Base-by-base conservation (phyloP, 2,329 filamentous ascomycete species). In the Furcasterigmium sp. region DNA sequence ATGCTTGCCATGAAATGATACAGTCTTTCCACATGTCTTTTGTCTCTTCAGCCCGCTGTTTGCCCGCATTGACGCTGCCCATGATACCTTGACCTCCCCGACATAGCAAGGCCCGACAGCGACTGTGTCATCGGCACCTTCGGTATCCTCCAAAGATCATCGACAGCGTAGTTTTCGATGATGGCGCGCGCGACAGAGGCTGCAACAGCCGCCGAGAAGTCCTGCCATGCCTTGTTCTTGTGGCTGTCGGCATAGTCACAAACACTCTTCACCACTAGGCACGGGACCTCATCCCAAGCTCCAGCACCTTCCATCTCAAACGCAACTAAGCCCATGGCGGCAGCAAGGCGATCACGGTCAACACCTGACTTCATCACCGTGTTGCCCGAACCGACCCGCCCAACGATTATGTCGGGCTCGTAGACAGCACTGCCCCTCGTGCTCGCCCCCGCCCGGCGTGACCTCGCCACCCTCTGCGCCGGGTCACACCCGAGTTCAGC, bases 221-320 rank as follows among this genome's bases (percentile, higher is more conserved):
- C 19, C 42, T 69, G 64, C 65, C 64, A 70, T 1, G 13, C 42
- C 21, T 64, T 61, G 32, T 54, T 59, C 50, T 67, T 65, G 49
- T 69, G 65, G 29, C 59, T 57, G 45, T 69, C 66, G 0, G 62
- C 59, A 45, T 68, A 69, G 51, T 70, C 59, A 26, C 60, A 66
- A 0, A 66, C 58, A 2, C 66, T 65, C 42, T 64, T 64, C 37
- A 67, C 56, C 2, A 65, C 48, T 1, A 65, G 39, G 17, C 51
- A 57, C 0, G 56, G 50, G 13, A 59, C 32, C 7, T 50, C 47
- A 10, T 62, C 54, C 56, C 57, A 64, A 1, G 57, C 49, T 3
- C 60, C 61, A 3, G 57, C 60, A 3, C 53, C 55, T 41, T 67
- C 62, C 59, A 65, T 65, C 30, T 65, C 62, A 60, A 62, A 9